A percentile compares a stretch with the other conserved stretches of the same genome.
Conservation (phyloP, 257 asterid genomes). For the Salvia miltiorrhiza region DNA sequence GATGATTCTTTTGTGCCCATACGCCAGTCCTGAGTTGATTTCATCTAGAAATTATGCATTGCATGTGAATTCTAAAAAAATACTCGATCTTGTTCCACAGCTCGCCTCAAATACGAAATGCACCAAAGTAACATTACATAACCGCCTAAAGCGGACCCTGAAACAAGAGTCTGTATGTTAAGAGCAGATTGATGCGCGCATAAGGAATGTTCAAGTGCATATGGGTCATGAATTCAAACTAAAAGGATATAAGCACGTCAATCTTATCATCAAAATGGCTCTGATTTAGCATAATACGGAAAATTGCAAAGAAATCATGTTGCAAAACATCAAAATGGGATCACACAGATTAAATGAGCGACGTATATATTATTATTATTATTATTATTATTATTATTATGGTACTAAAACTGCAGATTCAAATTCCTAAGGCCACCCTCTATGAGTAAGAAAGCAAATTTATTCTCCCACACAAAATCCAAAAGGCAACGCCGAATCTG, state of each 20-base stretch:
- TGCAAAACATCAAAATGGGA: constrained; percentile 5
- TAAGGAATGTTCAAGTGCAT: not conserved
- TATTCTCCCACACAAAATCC: not conserved
- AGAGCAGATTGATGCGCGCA: constrained; percentile 8
- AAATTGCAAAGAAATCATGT: not conserved
- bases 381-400: no score
- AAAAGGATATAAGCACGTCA: not conserved
- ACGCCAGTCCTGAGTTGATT: constrained; percentile 82
- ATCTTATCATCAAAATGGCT: not conserved
- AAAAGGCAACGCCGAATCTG: constrained; percentile 10
- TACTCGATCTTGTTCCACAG: constrained; percentile 10
- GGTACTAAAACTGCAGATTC: not conserved
- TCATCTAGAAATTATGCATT: constrained; percentile 74
- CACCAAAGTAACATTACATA: constrained; percentile 12
- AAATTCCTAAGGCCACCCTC: not conserved
- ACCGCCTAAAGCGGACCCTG: constrained; percentile 24
- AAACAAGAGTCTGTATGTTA: constrained; percentile 20
- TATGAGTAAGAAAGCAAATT: not conserved
- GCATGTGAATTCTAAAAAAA: constrained; percentile 24
- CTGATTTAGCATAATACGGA: constrained; percentile 3
- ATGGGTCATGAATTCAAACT: constrained; percentile 2
- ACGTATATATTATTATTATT: no score
- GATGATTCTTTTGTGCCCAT: constrained; percentile 78
- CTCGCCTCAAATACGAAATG: constrained; percentile 16
- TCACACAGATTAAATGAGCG: constrained; percentile 5